These are phyloP conservation scores for Nitzschia palea DNA, from an alignment of 108 stramenopile genomes.

Conservation along the genomic window DNA sequence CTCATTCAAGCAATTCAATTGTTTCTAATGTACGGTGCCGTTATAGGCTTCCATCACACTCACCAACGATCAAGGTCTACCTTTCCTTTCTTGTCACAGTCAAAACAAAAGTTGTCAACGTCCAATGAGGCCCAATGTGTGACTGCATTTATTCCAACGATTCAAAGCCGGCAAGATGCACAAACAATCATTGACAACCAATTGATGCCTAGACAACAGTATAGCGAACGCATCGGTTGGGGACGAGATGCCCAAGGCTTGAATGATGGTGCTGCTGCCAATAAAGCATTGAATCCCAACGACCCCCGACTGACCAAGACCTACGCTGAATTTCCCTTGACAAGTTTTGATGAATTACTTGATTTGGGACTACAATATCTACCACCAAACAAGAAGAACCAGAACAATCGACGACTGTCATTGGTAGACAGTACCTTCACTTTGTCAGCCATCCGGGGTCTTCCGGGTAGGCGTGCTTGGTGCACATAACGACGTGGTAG, in stretches of 20 bases:
- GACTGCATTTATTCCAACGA: neutral
- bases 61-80: too few species aligned
- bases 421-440: too few species aligned
- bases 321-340: conserved; percentile 81
- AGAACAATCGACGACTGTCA: too few species aligned
- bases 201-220: conserved; percentile 26
- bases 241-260: conserved; percentile 42
- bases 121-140: neutral
- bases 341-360: conserved; percentile 62
- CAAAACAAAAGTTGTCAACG: too few species aligned
- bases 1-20: too few species aligned
- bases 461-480: too few species aligned
- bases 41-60: too few species aligned
- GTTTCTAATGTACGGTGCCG: too few species aligned
- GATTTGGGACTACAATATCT: conserved; percentile 46
- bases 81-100: too few species aligned
- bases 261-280: neutral
- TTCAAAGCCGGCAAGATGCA: conserved; percentile 1
- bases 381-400: neutral
- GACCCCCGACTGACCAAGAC: conserved; percentile 66
- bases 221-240: conserved; percentile 28
- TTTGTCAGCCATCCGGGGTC: too few species aligned
- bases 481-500: too few species aligned
- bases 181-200: neutral
- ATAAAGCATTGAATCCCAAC: conserved; percentile 11